phyloP scores from a whole-genome alignment of 2,329 filamentous ascomycete genomes.

The Diplodia seriata region DNA sequence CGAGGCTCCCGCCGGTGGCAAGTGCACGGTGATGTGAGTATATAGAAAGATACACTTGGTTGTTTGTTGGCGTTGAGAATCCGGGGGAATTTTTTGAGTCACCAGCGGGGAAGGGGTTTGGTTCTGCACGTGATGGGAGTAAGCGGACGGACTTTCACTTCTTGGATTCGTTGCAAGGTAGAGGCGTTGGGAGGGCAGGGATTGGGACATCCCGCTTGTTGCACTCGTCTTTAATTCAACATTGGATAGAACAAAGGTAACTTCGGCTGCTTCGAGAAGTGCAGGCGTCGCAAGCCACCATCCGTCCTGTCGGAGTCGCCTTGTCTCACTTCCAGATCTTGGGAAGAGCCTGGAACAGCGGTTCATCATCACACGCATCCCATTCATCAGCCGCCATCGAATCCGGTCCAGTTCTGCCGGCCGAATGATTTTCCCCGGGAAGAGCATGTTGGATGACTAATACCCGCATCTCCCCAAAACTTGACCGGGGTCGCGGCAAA shows the following conservation, averaged over 20 bases:
- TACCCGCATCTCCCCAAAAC: conserved; percentile 7
- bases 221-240: conserved; percentile 13
- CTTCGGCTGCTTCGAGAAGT: background rate
- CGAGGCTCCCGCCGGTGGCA: conserved; percentile 79
- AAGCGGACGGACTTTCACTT: conserved; percentile 17
- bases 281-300: background rate
- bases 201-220: conserved; percentile 8
- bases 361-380: too few species aligned
- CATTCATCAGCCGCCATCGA: background rate
- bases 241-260: conserved; percentile 7
- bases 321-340: conserved; percentile 19
- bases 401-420: background rate
- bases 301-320: background rate
- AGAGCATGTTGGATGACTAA: conserved; percentile 17
- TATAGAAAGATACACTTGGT: background rate
- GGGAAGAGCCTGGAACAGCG: conserved; percentile 1
- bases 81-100: conserved; percentile 2
- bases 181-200: conserved; percentile 12
- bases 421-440: conserved; percentile 21
- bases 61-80: conserved; percentile 22
- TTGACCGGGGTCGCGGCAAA: conserved; percentile 7
- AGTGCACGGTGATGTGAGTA: conserved; percentile 84
- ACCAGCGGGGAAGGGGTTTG: background rate
- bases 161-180: conserved; percentile 7
- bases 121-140: conserved; percentile 13